Conservation (phyloP, 768 basidiomycete species). For the Leucocoprinus leucothites region DNA sequence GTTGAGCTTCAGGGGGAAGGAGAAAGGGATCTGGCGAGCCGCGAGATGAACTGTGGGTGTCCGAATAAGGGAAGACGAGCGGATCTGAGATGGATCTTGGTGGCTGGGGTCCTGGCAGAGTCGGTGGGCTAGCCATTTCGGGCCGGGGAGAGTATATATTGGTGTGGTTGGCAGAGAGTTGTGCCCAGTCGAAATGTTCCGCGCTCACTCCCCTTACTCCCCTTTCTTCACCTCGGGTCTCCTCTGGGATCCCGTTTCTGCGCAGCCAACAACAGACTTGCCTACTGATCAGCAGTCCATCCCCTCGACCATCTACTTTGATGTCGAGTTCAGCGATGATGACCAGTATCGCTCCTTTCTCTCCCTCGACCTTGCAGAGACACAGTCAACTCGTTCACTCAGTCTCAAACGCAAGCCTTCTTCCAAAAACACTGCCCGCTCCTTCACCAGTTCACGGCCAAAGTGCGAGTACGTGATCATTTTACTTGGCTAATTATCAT, state of each 20-base stretch:
- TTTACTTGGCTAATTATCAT: background rate
- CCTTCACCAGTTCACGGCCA: constrained; percentile 2
- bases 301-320: constrained; percentile 43
- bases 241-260: constrained; percentile 37
- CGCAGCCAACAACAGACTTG: constrained; percentile 24
- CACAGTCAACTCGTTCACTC: constrained; percentile 37
- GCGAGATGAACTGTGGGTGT: background rate
- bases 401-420: constrained; percentile 31
- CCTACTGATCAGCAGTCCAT: constrained; percentile 17
- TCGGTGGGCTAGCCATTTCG: background rate
- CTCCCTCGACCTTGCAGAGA: constrained; percentile 65
- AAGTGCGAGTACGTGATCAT: constrained; percentile 23
- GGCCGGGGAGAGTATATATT: background rate
- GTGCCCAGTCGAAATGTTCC: constrained; percentile 28
- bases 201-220: constrained; percentile 50
- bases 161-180: background rate
- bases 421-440: constrained; percentile 14
- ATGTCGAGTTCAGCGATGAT: constrained; percentile 38
- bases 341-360: constrained; percentile 56
- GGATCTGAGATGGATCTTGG: background rate
- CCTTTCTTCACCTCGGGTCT: constrained; percentile 66
- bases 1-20: background rate
- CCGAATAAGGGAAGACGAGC: background rate
- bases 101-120: background rate
- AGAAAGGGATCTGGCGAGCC: background rate